Evolutionary conservation across 2,329 filamentous ascomycete species (phyloP).

Genomic region (Sclerotinia sclerotiorum): DNA sequence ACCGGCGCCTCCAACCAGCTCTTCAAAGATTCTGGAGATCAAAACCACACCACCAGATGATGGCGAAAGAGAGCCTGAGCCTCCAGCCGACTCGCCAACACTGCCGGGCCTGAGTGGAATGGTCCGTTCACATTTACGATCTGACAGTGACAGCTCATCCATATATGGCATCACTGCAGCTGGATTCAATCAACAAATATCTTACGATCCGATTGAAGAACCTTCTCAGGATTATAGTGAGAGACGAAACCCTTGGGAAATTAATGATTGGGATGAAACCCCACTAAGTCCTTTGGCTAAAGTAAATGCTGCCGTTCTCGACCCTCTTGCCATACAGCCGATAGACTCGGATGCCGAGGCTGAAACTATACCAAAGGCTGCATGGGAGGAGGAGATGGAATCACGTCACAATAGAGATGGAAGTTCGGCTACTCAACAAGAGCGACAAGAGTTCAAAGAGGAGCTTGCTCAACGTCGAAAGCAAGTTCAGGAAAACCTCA

Average conservation of each 20-base stretch:
- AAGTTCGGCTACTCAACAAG: conserved; percentile 53
- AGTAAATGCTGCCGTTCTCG: conserved; percentile 26
- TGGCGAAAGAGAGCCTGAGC: conserved; percentile 10
- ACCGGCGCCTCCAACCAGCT: conserved; percentile 11
- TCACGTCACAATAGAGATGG: conserved; percentile 47
- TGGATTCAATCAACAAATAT: conserved; percentile 45
- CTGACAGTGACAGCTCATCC: conserved; percentile 78
- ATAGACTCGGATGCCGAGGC: conserved; percentile 24
- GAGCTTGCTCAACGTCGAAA: conserved; percentile 70
- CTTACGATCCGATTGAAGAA: conserved; percentile 40
- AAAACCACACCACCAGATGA: conserved; percentile 21
- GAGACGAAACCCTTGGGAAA: conserved; percentile 49
- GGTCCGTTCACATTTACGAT: conserved; percentile 80
- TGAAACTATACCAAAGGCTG: conserved; percentile 26
- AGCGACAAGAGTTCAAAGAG: conserved; percentile 69
- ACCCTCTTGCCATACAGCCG: conserved; percentile 27
- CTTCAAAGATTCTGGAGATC: conserved; percentile 4
- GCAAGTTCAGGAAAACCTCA: conserved; percentile 71
- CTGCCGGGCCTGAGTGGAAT: conserved; percentile 75
- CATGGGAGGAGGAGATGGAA: conserved; percentile 38
- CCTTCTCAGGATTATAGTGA: conserved; percentile 40
- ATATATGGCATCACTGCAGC: conserved; percentile 60
- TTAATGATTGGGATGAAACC: conserved; percentile 38
- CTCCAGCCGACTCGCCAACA: conserved; percentile 69
- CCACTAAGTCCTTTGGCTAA: conserved; percentile 19